Evolutionary conservation across 345 rosid species (phyloP).

Genomic region (Aquilaria sinensis): DNA sequence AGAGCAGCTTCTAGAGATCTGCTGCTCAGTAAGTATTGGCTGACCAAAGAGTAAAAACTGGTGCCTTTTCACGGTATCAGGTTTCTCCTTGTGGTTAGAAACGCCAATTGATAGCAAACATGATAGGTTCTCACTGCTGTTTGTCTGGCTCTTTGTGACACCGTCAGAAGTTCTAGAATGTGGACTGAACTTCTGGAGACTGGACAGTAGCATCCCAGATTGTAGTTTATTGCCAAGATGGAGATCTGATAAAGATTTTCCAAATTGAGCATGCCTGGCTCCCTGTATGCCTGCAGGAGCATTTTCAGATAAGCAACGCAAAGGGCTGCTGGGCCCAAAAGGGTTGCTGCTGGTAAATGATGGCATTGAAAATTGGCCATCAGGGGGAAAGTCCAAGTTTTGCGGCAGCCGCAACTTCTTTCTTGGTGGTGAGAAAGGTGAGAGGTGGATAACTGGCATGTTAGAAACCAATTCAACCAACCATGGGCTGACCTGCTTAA

Average conservation of each 20-base stretch:
- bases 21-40: slow-evolving; percentile 58
- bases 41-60: slow-evolving; percentile 55
- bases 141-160: slow-evolving; percentile 21
- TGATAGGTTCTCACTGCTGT: slow-evolving; percentile 29
- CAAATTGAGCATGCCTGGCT: slow-evolving; percentile 83
- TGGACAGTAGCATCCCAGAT: slow-evolving; percentile 41
- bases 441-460: slow-evolving; percentile 53
- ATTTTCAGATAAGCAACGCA: slow-evolving; percentile 44
- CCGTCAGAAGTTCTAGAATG: slow-evolving; percentile 38
- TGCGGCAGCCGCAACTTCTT: slow-evolving; percentile 62
- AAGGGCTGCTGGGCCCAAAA: slow-evolving; percentile 43
- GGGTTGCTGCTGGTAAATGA: slow-evolving; percentile 40
- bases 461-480: slow-evolving; percentile 65
- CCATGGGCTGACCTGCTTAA: slow-evolving; percentile 72
- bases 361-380: slow-evolving; percentile 44
- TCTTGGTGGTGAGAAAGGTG: slow-evolving; percentile 60
- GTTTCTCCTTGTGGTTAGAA: slow-evolving; percentile 31
- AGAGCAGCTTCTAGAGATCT: slow-evolving; percentile 36
- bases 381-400: slow-evolving; percentile 44
- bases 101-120: slow-evolving; percentile 42
- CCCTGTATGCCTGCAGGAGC: slow-evolving; percentile 93
- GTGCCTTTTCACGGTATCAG: slow-evolving; percentile 31
- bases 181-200: slow-evolving; percentile 37
- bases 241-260: slow-evolving; percentile 50
- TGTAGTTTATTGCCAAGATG: slow-evolving; percentile 52